Percentiles rank a stretch among this genome's conserved stretches.
Evolutionary conservation across 352 stramenopile species (phyloP).

Genomic region (Blastocystis hominis): DNA sequence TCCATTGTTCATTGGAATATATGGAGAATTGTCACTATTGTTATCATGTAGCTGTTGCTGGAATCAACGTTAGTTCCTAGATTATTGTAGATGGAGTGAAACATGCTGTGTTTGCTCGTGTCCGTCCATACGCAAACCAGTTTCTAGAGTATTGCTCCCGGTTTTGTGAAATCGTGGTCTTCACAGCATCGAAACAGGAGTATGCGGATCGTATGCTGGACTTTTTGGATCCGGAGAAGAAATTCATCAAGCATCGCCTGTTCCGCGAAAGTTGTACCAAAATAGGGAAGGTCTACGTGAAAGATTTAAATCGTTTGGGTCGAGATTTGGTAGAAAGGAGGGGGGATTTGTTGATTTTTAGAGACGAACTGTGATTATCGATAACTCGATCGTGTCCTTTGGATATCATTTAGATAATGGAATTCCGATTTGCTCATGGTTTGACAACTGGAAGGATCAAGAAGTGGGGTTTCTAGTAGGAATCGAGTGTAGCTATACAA

Average conservation of each 20-base stretch:
- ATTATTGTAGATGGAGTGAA: not conserved
- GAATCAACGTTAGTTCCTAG: not conserved
- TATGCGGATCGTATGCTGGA: slow-evolving; percentile 31
- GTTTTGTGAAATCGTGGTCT: slow-evolving; percentile 27
- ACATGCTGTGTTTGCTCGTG: not conserved
- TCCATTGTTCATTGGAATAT: not conserved
- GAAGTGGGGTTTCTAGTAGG: not conserved
- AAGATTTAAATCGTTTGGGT: slow-evolving; percentile 24
- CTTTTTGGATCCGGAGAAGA: not conserved
- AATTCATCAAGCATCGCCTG: not conserved
- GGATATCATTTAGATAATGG: slow-evolving; percentile 25
- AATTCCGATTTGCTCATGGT: slow-evolving; percentile 14
- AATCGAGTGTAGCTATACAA: slow-evolving; percentile 14
- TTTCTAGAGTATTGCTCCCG: slow-evolving; percentile 7
- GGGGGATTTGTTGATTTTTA: not conserved
- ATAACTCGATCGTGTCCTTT: slow-evolving; percentile 37
- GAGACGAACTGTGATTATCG: slow-evolving; percentile 7
- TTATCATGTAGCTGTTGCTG: not conserved
- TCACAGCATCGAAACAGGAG: slow-evolving; percentile 7
- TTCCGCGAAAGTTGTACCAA: not conserved
- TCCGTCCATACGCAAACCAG: not conserved
- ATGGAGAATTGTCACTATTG: not conserved
- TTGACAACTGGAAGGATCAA: slow-evolving; percentile 11
- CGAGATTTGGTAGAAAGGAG: not conserved
- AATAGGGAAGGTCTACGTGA: not conserved